Evolutionary conservation across 192 early-diverging fungal species (phyloP).

Genomic region (Entomortierella parvispora): DNA sequence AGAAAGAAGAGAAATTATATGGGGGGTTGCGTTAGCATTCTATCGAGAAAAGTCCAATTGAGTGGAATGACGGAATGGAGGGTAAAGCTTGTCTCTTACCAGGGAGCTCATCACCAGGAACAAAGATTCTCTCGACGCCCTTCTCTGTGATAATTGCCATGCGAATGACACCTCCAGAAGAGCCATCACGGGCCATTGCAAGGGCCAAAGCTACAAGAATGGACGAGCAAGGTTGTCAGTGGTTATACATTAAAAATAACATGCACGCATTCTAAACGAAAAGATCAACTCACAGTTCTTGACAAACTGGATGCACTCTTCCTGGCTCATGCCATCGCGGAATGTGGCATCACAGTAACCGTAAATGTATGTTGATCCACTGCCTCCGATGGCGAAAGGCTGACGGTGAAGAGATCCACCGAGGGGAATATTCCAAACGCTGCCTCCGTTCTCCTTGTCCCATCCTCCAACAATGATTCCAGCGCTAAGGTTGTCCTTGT

Average conservation of each 20-base stretch:
- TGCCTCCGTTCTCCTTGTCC: conserved; percentile 91
- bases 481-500: conserved; percentile 88
- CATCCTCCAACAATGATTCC: conserved; percentile 98
- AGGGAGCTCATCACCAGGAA: conserved; percentile 84
- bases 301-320: conserved; percentile 92
- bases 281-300: conserved; percentile 86
- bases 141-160: conserved; percentile 92
- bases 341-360: conserved; percentile 96
- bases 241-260: conserved; percentile 1
- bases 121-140: conserved; percentile 89
- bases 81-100: conserved; percentile 36
- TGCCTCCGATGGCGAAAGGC: conserved; percentile 95
- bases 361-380: conserved; percentile 97
- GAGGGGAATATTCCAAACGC: conserved; percentile 90
- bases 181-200: conserved; percentile 96
- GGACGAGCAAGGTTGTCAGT: too few species aligned
- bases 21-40: background rate
- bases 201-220: conserved; percentile 81
- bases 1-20: background rate
- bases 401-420: conserved; percentile 93
- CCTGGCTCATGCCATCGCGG: conserved; percentile 81
- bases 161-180: conserved; percentile 95
- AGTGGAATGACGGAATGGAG: background rate
- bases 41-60: background rate
- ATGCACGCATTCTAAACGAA: background rate